Evolutionary conservation across 352 stramenopile genomes (phyloP).

Genomic region (Pythium dissimile): DNA sequence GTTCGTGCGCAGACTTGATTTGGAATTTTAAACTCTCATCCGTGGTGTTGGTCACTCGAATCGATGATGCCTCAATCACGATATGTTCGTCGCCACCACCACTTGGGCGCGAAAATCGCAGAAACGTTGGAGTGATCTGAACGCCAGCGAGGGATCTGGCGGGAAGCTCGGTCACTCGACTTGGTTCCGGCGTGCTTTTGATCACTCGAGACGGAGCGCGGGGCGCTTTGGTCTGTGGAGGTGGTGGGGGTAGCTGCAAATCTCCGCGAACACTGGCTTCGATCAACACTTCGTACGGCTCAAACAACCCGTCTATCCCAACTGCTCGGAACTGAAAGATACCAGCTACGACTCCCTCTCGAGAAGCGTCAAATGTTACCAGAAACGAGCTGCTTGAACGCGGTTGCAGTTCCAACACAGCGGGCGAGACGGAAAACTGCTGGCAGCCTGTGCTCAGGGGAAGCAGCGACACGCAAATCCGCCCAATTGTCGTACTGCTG

Average conservation of each 20-base stretch:
- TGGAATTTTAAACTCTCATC: constrained; percentile 43
- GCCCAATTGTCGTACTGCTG: constrained; percentile 41
- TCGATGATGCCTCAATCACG: not conserved
- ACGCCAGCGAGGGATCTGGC: constrained; percentile 34
- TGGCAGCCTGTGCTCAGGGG: constrained; percentile 83
- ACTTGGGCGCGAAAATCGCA: constrained; percentile 37
- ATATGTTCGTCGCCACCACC: not conserved
- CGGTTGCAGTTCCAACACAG: constrained; percentile 68
- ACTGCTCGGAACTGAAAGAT: constrained; percentile 88
- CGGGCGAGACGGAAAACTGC: constrained; percentile 74
- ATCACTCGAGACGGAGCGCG: not conserved
- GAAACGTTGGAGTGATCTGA: constrained; percentile 53
- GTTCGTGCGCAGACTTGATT: constrained; percentile 48
- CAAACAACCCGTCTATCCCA: constrained; percentile 52
- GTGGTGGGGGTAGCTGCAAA: constrained; percentile 17
- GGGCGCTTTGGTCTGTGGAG: not conserved
- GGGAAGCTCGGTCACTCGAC: constrained; percentile 44
- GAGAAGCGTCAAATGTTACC: constrained; percentile 60
- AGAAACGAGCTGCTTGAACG: constrained; percentile 58
- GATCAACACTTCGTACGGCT: constrained; percentile 80
- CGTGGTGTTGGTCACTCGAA: constrained; percentile 64
- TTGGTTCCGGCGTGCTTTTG: not conserved
- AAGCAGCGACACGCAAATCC: constrained; percentile 75
- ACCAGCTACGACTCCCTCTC: constrained; percentile 57
- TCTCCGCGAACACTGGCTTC: constrained; percentile 68